phyloP scores from a whole-genome alignment of 345 rosid genomes.

The Eucalyptus decipiens region DNA sequence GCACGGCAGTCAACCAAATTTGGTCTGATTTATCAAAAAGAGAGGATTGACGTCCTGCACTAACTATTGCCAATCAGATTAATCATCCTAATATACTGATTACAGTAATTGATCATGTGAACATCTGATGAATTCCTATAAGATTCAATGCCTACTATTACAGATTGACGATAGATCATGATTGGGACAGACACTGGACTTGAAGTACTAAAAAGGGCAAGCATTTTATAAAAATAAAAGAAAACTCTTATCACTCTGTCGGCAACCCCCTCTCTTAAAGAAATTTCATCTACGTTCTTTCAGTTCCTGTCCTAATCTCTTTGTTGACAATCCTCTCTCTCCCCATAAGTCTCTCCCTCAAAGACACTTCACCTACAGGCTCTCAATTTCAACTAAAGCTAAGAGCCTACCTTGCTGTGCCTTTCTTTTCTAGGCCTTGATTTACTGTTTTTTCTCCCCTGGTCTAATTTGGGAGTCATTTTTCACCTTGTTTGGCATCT shows the following conservation, averaged over 20 bases:
- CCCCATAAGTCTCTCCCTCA: not conserved
- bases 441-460: not conserved
- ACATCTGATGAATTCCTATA: not conserved
- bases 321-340: not conserved
- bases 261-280: not conserved
- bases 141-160: not conserved
- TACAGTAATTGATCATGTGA: not conserved
- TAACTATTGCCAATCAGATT: not conserved
- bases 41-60: not conserved
- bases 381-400: not conserved
- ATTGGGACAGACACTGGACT: not conserved
- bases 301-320: not conserved
- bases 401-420: not conserved
- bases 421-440: not conserved
- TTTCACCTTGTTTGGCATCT: not conserved
- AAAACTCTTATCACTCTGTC: not conserved
- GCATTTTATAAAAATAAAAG: too few species aligned
- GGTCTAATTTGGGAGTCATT: not conserved
- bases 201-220: not conserved
- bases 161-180: not conserved
- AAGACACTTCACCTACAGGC: not conserved
- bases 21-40: not conserved
- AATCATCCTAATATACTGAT: not conserved
- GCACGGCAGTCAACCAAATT: not conserved
- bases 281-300: not conserved